Percentiles rank a stretch among this genome's conserved stretches.
phyloP scores from a whole-genome alignment of 2,329 filamentous ascomycete species.

The Cercospora sesami region DNA sequence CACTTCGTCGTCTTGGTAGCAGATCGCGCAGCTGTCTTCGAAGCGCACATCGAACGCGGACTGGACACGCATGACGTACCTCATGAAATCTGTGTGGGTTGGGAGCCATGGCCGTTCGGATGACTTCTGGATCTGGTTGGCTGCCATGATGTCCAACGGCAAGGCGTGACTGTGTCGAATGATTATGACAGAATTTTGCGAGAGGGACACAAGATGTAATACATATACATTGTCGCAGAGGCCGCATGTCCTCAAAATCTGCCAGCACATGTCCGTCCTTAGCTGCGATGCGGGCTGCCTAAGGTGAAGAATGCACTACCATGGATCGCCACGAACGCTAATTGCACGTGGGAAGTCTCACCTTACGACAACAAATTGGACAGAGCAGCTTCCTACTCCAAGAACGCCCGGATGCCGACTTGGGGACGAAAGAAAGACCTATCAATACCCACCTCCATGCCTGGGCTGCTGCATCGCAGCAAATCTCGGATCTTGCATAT shows the following conservation, averaged over 20 bases:
- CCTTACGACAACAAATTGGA: background rate
- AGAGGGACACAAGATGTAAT: background rate
- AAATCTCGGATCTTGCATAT: slow-evolving; percentile 1
- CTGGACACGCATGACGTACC: background rate
- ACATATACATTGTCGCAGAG: background rate
- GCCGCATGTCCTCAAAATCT: background rate
- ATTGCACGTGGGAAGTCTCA: background rate
- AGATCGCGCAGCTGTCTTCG: background rate
- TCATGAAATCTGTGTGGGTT: background rate
- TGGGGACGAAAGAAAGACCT: background rate
- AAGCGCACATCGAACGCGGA: background rate
- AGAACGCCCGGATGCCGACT: background rate
- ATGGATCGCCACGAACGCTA: background rate
- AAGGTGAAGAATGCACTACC: background rate
- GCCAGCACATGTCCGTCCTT: background rate
- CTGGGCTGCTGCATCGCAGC: background rate
- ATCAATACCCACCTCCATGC: slow-evolving; percentile 2
- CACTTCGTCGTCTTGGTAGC: background rate
- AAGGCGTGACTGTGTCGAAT: background rate
- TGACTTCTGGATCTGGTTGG: background rate
- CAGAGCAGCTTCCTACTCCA: background rate
- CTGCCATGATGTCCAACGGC: background rate
- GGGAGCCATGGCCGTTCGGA: background rate
- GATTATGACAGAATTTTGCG: background rate
- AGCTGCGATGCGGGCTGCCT: background rate